Evolutionary conservation across 2,329 filamentous ascomycete species (phyloP).

Genomic region (Beauveria scarabaeidicola): DNA sequence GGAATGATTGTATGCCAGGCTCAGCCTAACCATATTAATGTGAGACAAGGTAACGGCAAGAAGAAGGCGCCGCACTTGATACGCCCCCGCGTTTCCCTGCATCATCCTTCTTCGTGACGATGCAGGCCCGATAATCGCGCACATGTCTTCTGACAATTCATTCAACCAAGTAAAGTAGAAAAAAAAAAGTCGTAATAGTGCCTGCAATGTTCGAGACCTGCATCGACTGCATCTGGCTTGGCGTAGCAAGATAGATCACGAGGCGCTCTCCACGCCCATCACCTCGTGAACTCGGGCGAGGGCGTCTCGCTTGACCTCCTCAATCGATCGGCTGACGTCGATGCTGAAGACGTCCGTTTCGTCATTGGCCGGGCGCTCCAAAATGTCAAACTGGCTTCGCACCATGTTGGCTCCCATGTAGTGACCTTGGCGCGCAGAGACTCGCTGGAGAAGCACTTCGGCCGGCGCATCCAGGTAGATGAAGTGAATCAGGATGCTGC

Average conservation of each 20-base stretch:
- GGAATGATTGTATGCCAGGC: neutral
- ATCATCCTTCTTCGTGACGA: neutral
- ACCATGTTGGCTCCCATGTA: conserved; percentile 98
- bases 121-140: neutral
- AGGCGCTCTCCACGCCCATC: conserved; percentile 27
- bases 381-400: conserved; percentile 75
- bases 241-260: neutral
- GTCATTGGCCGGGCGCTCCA: conserved; percentile 70
- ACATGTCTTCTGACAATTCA: neutral
- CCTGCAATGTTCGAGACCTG: neutral
- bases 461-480: conserved; percentile 80
- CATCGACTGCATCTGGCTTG: neutral
- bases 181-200: neutral
- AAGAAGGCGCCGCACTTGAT: neutral
- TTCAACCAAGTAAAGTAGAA: neutral
- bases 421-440: conserved; percentile 67
- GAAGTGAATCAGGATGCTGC: conserved; percentile 75
- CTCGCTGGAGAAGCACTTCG: conserved; percentile 65
- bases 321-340: conserved; percentile 52
- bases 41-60: conserved; percentile 3
- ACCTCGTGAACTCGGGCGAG: conserved; percentile 47
- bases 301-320: conserved; percentile 53
- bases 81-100: neutral
- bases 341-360: conserved; percentile 66
- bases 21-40: neutral